A percentile compares a stretch with the other conserved stretches of the same genome.
Conservation (phyloP, 768 basidiomycete genomes). For the Coprinellus aureogranulatus region DNA sequence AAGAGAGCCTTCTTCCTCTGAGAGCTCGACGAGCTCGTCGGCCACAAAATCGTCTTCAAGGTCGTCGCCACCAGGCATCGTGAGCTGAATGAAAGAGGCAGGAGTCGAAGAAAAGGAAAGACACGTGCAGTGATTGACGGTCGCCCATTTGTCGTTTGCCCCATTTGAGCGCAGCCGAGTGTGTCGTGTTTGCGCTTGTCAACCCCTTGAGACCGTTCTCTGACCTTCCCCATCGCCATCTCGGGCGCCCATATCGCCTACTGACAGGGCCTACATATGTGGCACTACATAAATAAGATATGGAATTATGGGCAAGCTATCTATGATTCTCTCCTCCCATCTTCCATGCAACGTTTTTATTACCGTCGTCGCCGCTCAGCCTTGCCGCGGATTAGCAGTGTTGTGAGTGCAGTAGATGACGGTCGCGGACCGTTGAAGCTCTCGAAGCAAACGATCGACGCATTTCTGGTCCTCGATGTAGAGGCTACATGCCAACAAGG, state of each 20-base stretch:
- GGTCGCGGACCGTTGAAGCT: slow-evolving; percentile 8
- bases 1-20: slow-evolving; percentile 51
- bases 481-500: slow-evolving; percentile 79
- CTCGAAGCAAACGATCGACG: slow-evolving; percentile 57
- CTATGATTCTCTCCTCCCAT: neutral
- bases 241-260: too few relatives aligned
- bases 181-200: neutral
- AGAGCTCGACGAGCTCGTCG: slow-evolving; percentile 64
- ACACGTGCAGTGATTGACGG: neutral
- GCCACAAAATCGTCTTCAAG: slow-evolving; percentile 79
- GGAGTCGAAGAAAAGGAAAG: neutral
- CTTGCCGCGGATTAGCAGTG: neutral
- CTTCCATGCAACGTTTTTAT: too few relatives aligned
- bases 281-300: too few relatives aligned
- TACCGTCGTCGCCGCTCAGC: neutral
- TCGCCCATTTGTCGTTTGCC: neutral
- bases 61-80: slow-evolving; percentile 51
- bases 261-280: too few relatives aligned
- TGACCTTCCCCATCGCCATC: too few relatives aligned
- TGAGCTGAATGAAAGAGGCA: neutral
- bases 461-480: slow-evolving; percentile 85
- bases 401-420: neutral
- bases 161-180: neutral
- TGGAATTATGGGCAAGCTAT: too few relatives aligned
- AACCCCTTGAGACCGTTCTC: too few relatives aligned